A percentile compares a stretch with the other conserved stretches of the same genome.
Evolutionary conservation across 306 rosid genomes (phyloP).

Genomic region (Casuarina equisetifolia): DNA sequence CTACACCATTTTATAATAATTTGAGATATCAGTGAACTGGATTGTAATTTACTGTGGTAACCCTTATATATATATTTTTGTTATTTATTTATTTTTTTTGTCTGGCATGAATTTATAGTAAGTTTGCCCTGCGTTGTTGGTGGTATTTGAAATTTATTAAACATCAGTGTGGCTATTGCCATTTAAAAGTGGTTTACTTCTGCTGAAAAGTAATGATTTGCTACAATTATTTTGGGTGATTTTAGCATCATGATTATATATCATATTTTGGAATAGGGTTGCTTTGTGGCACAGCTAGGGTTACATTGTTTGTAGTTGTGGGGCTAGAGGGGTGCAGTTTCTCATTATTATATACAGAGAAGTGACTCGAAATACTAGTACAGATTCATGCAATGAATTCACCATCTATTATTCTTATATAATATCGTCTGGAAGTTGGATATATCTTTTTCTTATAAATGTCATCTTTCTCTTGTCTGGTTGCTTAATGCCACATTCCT

Average conservation of each 20-base stretch:
- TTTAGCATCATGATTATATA: background rate
- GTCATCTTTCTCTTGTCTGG: background rate
- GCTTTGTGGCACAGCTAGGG: background rate
- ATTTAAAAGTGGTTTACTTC: background rate
- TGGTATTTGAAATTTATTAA: background rate
- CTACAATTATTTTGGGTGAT: background rate
- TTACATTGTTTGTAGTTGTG: background rate
- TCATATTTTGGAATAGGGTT: background rate
- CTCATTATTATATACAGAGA: background rate
- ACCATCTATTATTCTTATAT: background rate
- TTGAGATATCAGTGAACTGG: slow-evolving; percentile 6
- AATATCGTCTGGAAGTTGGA: background rate
- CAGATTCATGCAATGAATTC: background rate
- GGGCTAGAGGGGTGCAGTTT: background rate
- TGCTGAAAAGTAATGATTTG: background rate
- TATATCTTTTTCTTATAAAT: background rate
- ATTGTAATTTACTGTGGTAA: background rate
- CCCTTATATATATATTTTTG: background rate
- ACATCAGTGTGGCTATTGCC: background rate
- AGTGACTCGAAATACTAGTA: background rate
- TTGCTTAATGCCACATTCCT: background rate
- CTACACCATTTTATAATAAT: slow-evolving; percentile 12
- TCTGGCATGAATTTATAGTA: background rate
- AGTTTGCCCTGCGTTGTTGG: background rate
- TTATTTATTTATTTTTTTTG: background rate